phyloP scores from a whole-genome alignment of 2,329 filamentous ascomycete species.

The Sarocladiaceae sp. region DNA sequence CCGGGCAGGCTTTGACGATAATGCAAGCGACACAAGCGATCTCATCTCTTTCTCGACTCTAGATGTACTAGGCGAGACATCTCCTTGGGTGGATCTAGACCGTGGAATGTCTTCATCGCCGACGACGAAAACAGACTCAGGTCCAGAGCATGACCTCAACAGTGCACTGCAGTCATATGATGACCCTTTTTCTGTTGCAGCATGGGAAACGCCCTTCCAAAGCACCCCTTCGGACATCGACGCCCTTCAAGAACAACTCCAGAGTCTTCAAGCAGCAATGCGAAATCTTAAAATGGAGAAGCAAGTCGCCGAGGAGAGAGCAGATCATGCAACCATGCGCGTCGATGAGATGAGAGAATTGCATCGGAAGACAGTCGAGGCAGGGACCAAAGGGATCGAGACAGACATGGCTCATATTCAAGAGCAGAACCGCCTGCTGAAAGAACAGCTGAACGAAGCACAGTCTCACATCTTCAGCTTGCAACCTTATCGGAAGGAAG shows the following conservation, averaged over 20 bases:
- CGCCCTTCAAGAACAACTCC: slow-evolving; percentile 17
- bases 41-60: neutral
- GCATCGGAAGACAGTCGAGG: slow-evolving; percentile 13
- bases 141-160: neutral
- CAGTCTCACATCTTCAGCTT: slow-evolving; percentile 37
- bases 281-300: slow-evolving; percentile 18
- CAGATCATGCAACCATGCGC: slow-evolving; percentile 20
- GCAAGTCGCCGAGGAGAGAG: slow-evolving; percentile 26
- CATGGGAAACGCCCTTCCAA: neutral
- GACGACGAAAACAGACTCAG: neutral
- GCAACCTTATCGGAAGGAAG: slow-evolving; percentile 33
- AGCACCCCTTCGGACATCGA: slow-evolving; percentile 9
- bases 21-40: slow-evolving; percentile 9
- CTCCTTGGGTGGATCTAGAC: neutral
- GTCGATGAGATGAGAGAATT: slow-evolving; percentile 19
- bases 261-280: slow-evolving; percentile 13
- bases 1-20: neutral
- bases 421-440: slow-evolving; percentile 23
- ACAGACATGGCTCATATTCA: slow-evolving; percentile 18
- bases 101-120: neutral
- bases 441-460: slow-evolving; percentile 28
- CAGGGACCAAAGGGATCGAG: slow-evolving; percentile 17
- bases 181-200: neutral
- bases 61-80: neutral
- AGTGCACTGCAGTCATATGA: neutral